Conservation (phyloP, 139 green algal genomes). For the Chlorella ohadii region DNA sequence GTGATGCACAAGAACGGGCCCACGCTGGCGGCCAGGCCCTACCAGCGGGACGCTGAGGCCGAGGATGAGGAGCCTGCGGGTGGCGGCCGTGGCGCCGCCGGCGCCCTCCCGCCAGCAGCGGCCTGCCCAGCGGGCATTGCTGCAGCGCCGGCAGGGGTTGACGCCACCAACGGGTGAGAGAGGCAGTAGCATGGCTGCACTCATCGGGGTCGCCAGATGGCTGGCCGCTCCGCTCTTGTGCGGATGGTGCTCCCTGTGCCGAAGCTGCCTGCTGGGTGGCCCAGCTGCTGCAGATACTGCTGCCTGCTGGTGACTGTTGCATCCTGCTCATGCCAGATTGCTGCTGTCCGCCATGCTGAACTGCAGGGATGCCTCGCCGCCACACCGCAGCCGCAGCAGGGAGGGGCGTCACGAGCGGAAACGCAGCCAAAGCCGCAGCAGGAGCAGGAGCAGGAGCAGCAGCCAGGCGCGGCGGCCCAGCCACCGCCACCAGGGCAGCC, state of each 20-base stretch:
- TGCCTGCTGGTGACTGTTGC: too few relatives aligned
- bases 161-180: too few relatives aligned
- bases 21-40: too few relatives aligned
- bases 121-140: background rate
- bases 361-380: background rate
- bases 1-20: too few relatives aligned
- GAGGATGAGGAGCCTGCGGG: background rate
- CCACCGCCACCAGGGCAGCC: background rate
- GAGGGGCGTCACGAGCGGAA: background rate
- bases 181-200: too few relatives aligned
- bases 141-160: too few relatives aligned
- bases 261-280: too few relatives aligned
- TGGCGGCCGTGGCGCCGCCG: background rate
- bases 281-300: too few relatives aligned
- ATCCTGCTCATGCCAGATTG: background rate
- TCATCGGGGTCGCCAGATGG: too few relatives aligned
- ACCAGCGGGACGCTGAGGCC: background rate
- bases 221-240: too few relatives aligned
- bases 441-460: conserved; percentile 14
- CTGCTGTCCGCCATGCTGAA: background rate
- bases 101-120: background rate
- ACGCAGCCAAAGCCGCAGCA: conserved; percentile 5
- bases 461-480: background rate
- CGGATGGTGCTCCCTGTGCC: too few relatives aligned
- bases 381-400: background rate